A percentile compares a stretch with the other conserved stretches of the same genome.
phyloP scores from a whole-genome alignment of 192 early-diverging fungal species.

The Dissophora globulifera region DNA sequence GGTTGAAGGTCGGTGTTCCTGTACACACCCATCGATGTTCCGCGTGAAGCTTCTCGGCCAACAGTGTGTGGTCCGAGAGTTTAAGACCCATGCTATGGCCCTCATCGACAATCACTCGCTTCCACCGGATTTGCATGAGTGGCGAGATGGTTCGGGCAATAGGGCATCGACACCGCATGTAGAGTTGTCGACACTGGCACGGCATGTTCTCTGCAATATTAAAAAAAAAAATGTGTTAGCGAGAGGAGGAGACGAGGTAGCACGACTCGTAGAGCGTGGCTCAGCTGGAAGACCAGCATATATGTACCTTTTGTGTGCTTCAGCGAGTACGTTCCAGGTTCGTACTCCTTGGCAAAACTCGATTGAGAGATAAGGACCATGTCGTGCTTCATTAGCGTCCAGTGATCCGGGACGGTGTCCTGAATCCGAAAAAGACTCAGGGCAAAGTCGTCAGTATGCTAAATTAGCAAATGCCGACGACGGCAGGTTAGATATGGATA shows the following conservation, averaged over 20 bases:
- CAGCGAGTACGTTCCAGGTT: conserved; percentile 41
- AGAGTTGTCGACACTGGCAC: conserved; percentile 5
- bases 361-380: conserved; percentile 76
- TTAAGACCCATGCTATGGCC: conserved; percentile 76
- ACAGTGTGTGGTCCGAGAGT: conserved; percentile 53
- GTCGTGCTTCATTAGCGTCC: conserved; percentile 68
- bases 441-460: conserved; percentile 65
- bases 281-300: too few species aligned
- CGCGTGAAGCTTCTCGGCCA: conserved; percentile 68
- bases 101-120: conserved; percentile 86
- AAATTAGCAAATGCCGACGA: too few species aligned
- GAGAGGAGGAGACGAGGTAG: too few species aligned
- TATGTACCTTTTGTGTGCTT: conserved; percentile 18
- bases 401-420: conserved; percentile 56
- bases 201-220: background rate
- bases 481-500: too few species aligned
- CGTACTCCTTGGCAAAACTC: conserved; percentile 72
- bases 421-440: conserved; percentile 58
- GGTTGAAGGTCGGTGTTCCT: conserved; percentile 73
- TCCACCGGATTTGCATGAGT: conserved; percentile 78
- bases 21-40: conserved; percentile 79
- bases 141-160: conserved; percentile 63
- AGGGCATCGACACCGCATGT: conserved; percentile 3
- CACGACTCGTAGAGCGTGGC: too few species aligned
- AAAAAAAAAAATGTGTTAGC: too few species aligned